These are phyloP conservation scores for Garcia nutans DNA, from an alignment of 345 rosid species.

Conservation along the genomic window DNA sequence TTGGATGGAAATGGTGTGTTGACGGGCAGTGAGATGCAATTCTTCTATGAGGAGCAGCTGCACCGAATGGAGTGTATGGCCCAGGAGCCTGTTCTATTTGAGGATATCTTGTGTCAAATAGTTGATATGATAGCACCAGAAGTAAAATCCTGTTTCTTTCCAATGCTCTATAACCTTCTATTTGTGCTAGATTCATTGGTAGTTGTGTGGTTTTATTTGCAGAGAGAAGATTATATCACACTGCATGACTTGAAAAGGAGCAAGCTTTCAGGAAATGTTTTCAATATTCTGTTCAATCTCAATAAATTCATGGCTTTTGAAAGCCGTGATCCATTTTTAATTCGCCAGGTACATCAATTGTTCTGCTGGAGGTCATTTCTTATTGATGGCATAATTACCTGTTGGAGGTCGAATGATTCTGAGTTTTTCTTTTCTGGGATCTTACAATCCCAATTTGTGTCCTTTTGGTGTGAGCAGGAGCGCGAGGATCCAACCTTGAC, in stretches of 20 bases:
- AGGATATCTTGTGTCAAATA: constrained; percentile 35
- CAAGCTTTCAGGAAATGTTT: constrained; percentile 34
- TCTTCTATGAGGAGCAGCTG: constrained; percentile 37
- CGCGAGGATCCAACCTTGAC: constrained; percentile 90
- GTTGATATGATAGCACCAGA: constrained; percentile 35
- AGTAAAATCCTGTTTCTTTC: constrained; percentile 13
- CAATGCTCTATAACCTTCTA: neutral
- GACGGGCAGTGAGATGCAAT: constrained; percentile 29
- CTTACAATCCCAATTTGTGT: neutral
- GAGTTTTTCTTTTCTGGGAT: neutral
- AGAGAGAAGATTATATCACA: constrained; percentile 29
- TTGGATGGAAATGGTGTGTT: constrained; percentile 33
- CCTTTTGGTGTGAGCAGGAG: constrained; percentile 48
- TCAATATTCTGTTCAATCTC: constrained; percentile 35
- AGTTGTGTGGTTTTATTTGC: constrained; percentile 8
- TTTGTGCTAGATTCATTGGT: neutral
- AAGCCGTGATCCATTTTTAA: constrained; percentile 34
- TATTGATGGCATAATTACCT: neutral
- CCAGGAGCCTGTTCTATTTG: constrained; percentile 36
- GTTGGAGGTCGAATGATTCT: neutral
- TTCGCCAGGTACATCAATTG: constrained; percentile 29
- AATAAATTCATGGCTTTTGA: constrained; percentile 36
- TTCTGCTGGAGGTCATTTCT: neutral
- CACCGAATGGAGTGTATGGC: constrained; percentile 38
- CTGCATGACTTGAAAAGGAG: constrained; percentile 27